Evolutionary conservation across 225 moss, liverwort and hornwort species (phyloP).

Genomic region (Pleurozium schreberi): DNA sequence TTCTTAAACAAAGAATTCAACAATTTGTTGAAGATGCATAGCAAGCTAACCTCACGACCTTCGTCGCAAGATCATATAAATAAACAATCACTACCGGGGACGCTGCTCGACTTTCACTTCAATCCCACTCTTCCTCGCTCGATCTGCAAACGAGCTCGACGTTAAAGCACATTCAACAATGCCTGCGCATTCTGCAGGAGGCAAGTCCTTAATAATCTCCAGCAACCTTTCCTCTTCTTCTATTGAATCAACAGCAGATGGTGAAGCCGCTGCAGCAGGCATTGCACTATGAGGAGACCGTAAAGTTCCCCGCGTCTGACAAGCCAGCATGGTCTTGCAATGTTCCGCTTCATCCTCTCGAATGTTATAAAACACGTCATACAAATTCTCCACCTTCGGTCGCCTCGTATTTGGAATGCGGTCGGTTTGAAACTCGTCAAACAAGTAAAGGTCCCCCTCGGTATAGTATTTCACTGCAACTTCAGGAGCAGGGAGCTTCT

Average conservation of each 20-base stretch:
- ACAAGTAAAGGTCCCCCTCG: conserved; percentile 84
- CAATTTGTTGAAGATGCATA: not conserved
- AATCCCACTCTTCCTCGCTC: conserved; percentile 32
- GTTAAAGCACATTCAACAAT: conserved; percentile 79
- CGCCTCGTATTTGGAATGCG: conserved; percentile 54
- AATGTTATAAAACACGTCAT: conserved; percentile 81
- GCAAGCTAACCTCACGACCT: not conserved
- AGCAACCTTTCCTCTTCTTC: conserved; percentile 7
- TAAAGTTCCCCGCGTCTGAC: conserved; percentile 59
- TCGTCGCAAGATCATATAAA: not conserved
- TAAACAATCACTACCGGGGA: not conserved
- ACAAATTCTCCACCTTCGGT: conserved; percentile 81
- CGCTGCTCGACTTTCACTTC: conserved; percentile 13
- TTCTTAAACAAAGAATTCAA: not conserved
- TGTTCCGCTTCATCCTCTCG: conserved; percentile 94
- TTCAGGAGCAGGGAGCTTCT: conserved; percentile 65
- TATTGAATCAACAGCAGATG: not conserved
- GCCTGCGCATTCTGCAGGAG: conserved; percentile 70
- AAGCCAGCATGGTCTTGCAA: conserved; percentile 84
- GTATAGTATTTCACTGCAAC: conserved; percentile 84
- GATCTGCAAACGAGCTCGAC: conserved; percentile 61
- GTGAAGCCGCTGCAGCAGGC: not conserved
- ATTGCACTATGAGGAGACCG: conserved; percentile 67
- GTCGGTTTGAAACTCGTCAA: conserved; percentile 85
- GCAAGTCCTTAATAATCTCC: conserved; percentile 5